Base-by-base conservation (phyloP, 2,329 filamentous ascomycete species). In the Phoma sp. region DNA sequence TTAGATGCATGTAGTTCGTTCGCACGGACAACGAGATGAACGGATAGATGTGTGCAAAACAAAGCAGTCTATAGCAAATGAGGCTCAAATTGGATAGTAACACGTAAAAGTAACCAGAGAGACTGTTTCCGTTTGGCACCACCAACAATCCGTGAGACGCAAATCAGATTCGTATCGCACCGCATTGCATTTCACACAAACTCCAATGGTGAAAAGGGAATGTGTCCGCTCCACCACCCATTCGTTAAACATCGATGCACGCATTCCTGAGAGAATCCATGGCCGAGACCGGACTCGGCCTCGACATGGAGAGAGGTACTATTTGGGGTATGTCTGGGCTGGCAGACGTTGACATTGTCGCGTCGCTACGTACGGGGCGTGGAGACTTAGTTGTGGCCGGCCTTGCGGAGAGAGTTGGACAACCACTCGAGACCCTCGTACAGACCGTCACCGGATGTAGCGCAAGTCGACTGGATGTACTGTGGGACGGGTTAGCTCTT, bases 391-490 rank as follows among this genome's bases (percentile, higher is more conserved):
- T 79, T 75, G 77, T 81, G 79, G 64, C 79, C 79, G 54, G 79
- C 78, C 78, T 82, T 82, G 77, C 80, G 79, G 71, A 82, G 80
- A 61, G 79, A 81, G 76, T 81, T 81, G 77, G 78, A 81, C 75
- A 82, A 73, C 80, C 80, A 82, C 70, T 82, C 93, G 74, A 98
- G 91, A 88, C 94, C 94, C 84, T 98, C 94, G 82, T 98, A 98
- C 74, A 98, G 90, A 92, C 94, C 94, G 81, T 98, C 95, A 86
- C 94, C 94, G 68, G 93, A 96, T 70, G 95, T 98, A 79, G 94
- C 94, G 84, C 94, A 98, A 78, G 95, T 98, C 67, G 94, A 96
- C 92, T 98, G 94, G 82, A 98, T 98, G 86, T 96, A 98, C 94
- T 82, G 67, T 58, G 46, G 29, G 19, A 40, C 29, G 43, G 57